phyloP scores from a whole-genome alignment of 2,329 filamentous ascomycete genomes.

The Sporothrix schenckii region DNA sequence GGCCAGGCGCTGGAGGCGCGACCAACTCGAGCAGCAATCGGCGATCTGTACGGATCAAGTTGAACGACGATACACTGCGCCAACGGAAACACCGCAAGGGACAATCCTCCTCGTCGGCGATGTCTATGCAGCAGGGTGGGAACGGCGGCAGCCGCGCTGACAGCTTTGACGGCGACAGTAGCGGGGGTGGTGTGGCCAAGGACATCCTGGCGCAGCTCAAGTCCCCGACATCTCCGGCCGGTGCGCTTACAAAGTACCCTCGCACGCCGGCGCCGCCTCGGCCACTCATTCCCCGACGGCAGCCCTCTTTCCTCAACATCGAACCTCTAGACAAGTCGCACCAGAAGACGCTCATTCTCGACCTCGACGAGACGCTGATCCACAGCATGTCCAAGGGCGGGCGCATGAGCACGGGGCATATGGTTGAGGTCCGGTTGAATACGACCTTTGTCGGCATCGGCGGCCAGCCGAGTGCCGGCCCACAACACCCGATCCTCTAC shows the following conservation, averaged over 20 bases:
- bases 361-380: constrained; percentile 95
- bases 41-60: constrained; percentile 86
- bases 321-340: constrained; percentile 57
- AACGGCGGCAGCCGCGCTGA: constrained; percentile 35
- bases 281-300: constrained; percentile 83
- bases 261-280: constrained; percentile 85
- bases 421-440: constrained; percentile 95
- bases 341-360: constrained; percentile 91
- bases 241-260: constrained; percentile 83
- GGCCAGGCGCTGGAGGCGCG: constrained; percentile 56
- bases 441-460: constrained; percentile 69
- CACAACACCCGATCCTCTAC: constrained; percentile 95
- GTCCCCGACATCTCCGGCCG: constrained; percentile 83
- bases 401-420: constrained; percentile 93
- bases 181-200: constrained; percentile 42
- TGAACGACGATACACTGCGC: constrained; percentile 75
- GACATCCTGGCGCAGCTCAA: constrained; percentile 81
- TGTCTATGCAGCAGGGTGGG: constrained; percentile 42
- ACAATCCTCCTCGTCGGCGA: constrained; percentile 48
- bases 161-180: constrained; percentile 40
- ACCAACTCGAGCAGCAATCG: constrained; percentile 61
- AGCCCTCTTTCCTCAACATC: constrained; percentile 80
- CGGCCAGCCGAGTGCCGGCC: constrained; percentile 68
- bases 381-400: constrained; percentile 98
- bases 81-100: constrained; percentile 72